Base-by-base conservation (phyloP, 1,284 basidiomycete species). In the Cryptococcus sp. region DNA sequence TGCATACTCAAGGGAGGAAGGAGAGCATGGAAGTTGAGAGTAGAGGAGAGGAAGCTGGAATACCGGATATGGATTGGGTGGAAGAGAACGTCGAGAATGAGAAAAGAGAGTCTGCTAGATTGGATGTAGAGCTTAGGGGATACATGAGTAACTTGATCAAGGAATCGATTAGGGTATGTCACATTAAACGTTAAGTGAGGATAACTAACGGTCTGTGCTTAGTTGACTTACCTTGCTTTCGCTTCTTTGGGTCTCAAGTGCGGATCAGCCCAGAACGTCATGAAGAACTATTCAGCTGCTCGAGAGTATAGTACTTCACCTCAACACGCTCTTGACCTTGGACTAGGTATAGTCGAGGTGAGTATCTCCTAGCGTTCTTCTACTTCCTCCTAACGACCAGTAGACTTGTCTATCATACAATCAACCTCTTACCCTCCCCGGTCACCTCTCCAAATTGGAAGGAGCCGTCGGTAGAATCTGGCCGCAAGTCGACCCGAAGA, bases 101-200 rank as follows among this genome's bases (percentile, higher is more conserved):
- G 33, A 59, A 61, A 60, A 67, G 62, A 37, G 70, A 74, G 47
- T 48, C 37, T 14, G 52, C 56, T n/a, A 62, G 61, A 44, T 59
- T 73, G 52, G 62, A 59, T 33, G 68, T 75, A 8, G 73, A 75
- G 58, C 59, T 74, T 32, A 67, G 63, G 48, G 71, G 71, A 7
- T 75, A 74, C 58, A 62, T 72, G 60, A 68, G 66, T 54, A 75
- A 73, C 54, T 61, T 75, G 32, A 74, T 74, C 65, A 73, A 71
- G 50, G 73, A 75, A 62, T 69, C 66, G 55, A 75, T 75, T 34
- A 49, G 73, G 33, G 73, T 75, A 58, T 62, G 73, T 60, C 5
- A 1, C 34, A 11, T 38, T 10, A 23, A 36, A 32, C 13, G 52
- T 33, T 32, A 23, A 23, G 14, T 33, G 3, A 23, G 45, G 33